phyloP scores from a whole-genome alignment of 345 rosid genomes.

The Durio zibethinus region DNA sequence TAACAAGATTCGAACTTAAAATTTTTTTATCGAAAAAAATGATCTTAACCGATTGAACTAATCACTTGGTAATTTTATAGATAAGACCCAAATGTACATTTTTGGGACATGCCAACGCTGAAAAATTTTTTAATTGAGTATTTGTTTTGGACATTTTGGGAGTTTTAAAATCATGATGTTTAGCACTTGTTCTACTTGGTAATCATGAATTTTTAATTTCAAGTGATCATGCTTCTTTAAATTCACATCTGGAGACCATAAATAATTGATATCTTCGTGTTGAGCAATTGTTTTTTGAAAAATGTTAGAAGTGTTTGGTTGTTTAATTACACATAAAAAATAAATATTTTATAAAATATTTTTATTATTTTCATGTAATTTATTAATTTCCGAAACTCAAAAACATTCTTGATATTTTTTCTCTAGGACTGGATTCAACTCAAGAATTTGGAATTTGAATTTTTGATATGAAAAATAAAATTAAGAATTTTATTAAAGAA shows the following conservation, averaged over 20 bases:
- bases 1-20: no score
- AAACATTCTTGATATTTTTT: no score
- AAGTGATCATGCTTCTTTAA: slow-evolving; percentile 14
- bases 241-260: neutral
- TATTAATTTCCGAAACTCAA: no score
- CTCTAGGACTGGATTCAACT: neutral
- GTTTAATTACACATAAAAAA: neutral
- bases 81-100: neutral
- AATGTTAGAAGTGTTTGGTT: neutral
- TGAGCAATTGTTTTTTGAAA: neutral
- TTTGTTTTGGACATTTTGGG: neutral
- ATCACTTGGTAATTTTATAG: no score
- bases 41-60: no score
- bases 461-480: no score
- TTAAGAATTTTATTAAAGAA: no score
- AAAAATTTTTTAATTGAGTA: neutral
- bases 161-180: slow-evolving; percentile 9
- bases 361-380: no score
- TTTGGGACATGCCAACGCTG: neutral
- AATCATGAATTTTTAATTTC: neutral
- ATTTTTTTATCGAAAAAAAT: no score
- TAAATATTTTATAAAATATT: no score
- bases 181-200: slow-evolving; percentile 1
- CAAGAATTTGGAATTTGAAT: no score
- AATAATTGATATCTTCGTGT: neutral